A percentile compares a stretch with the other conserved stretches of the same genome.
phyloP scores from a whole-genome alignment of 768 basidiomycete species.

The Scleroderma citrinum region DNA sequence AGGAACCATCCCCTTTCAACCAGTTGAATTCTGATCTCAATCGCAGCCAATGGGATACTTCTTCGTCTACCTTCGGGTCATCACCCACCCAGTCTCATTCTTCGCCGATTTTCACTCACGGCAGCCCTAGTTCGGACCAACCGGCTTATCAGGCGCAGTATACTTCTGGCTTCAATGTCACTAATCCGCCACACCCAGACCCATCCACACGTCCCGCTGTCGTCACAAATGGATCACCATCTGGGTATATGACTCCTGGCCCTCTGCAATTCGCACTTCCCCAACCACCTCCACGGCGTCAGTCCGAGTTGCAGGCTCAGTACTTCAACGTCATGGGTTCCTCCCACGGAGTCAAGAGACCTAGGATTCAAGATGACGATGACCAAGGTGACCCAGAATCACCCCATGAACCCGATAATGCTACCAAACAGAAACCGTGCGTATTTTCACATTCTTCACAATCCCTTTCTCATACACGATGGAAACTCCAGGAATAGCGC shows the following conservation, averaged over 20 bases:
- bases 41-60: constrained; percentile 10
- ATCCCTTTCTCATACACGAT: background rate
- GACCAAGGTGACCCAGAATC: constrained; percentile 14
- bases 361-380: constrained; percentile 17
- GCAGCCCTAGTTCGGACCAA: constrained; percentile 9
- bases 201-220: constrained; percentile 7
- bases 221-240: constrained; percentile 1
- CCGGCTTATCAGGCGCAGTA: constrained; percentile 12
- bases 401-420: constrained; percentile 14
- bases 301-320: constrained; percentile 24
- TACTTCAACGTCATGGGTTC: constrained; percentile 13
- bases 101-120: constrained; percentile 10
- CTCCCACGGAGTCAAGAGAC: constrained; percentile 13
- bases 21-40: background rate
- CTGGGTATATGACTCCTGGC: constrained; percentile 16
- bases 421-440: constrained; percentile 18
- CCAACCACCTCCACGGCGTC: constrained; percentile 23
- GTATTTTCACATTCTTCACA: constrained; percentile 1
- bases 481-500: constrained; percentile 43
- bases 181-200: constrained; percentile 7
- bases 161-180: constrained; percentile 3
- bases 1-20: constrained; percentile 8
- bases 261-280: constrained; percentile 28
- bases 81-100: constrained; percentile 8
- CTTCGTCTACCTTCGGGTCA: constrained; percentile 10